These are phyloP conservation scores for Pestalotiopsis sp. DNA, from an alignment of 2,329 filamentous ascomycete genomes.

Conservation along the genomic window DNA sequence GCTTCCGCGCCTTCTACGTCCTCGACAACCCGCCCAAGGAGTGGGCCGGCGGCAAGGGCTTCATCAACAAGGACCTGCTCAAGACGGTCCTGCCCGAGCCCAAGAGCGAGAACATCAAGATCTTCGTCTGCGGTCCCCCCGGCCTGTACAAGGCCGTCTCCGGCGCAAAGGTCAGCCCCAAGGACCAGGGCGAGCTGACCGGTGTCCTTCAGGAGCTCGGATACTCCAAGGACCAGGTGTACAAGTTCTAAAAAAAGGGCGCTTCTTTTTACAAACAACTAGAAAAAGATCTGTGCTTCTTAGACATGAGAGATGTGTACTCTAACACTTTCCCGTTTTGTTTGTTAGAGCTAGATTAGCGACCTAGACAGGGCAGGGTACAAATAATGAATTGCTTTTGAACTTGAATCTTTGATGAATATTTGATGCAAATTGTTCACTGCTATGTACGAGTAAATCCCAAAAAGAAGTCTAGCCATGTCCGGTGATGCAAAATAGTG, in stretches of 20 bases:
- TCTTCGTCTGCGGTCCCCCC: constrained; percentile 94
- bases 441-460: not conserved
- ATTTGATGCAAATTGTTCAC: not conserved
- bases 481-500: not conserved
- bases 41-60: constrained; percentile 79
- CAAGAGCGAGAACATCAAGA: constrained; percentile 88
- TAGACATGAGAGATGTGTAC: not conserved
- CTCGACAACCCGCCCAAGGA: constrained; percentile 81
- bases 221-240: constrained; percentile 87
- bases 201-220: constrained; percentile 85
- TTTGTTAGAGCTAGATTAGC: constrained; percentile 17
- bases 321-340: not conserved
- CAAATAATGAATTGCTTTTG: not conserved
- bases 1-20: constrained; percentile 94
- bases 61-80: constrained; percentile 86
- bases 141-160: constrained; percentile 92
- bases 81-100: constrained; percentile 95
- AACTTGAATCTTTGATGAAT: not conserved
- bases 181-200: constrained; percentile 88
- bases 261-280: not conserved
- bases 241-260: constrained; percentile 74
- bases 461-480: not conserved
- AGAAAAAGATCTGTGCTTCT: too few relatives aligned
- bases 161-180: constrained; percentile 86
- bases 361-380: constrained; percentile 14